Conservation (phyloP, 2,329 filamentous ascomycete species). For the Xylaria sp. region DNA sequence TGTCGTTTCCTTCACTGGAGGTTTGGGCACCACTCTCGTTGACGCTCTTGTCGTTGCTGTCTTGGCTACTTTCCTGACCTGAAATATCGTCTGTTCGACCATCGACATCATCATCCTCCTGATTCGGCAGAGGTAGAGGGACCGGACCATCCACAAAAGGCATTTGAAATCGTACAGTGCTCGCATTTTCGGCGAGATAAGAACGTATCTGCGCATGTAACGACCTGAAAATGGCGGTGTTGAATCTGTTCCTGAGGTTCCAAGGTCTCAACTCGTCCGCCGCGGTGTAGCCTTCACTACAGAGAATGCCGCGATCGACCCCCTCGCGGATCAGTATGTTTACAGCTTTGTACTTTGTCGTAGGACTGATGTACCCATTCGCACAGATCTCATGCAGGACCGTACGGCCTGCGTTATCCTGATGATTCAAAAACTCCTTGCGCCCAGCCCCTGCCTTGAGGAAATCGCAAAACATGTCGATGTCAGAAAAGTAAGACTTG, state of each 20-base stretch:
- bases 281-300: neutral
- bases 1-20: too few species aligned
- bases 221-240: neutral
- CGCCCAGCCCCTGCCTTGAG: neutral
- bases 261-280: neutral
- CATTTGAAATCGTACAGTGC: too few species aligned
- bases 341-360: slow-evolving; percentile 5
- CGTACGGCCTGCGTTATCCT: slow-evolving; percentile 4
- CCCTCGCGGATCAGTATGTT: slow-evolving; percentile 5
- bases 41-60: too few species aligned
- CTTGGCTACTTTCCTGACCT: too few species aligned
- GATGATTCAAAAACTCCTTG: neutral
- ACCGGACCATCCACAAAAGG: too few species aligned
- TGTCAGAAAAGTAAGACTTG: neutral
- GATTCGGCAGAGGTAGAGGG: too few species aligned
- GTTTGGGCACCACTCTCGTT: too few species aligned
- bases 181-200: too few species aligned
- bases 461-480: slow-evolving; percentile 4
- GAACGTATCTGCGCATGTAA: too few species aligned
- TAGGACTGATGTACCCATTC: neutral
- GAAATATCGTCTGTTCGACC: too few species aligned
- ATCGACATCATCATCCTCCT: too few species aligned
- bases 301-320: slow-evolving; percentile 2
- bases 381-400: slow-evolving; percentile 12
- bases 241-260: neutral